phyloP scores from a whole-genome alignment of 139 green algal species.

The Chlorella sp. region DNA sequence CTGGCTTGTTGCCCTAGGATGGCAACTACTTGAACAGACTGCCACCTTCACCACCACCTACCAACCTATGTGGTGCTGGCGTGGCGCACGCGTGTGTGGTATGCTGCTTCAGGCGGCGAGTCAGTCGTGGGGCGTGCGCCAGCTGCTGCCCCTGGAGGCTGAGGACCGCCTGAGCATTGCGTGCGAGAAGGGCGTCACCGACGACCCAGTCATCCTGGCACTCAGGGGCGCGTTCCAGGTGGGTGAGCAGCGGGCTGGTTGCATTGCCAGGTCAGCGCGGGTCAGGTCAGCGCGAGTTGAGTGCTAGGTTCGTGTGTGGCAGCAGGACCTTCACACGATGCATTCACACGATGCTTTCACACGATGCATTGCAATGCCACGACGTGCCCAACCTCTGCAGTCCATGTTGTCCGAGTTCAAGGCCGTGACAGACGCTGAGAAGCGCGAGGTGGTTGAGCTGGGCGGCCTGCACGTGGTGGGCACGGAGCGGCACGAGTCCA shows the following conservation, averaged over 20 bases:
- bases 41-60: too few relatives aligned
- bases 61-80: too few relatives aligned
- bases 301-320: too few relatives aligned
- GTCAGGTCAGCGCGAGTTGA: too few relatives aligned
- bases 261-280: too few relatives aligned
- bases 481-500: conserved; percentile 92
- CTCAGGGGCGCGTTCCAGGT: conserved; percentile 60
- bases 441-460: conserved; percentile 66
- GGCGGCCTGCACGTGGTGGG: conserved; percentile 94
- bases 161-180: conserved; percentile 89
- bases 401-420: conserved; percentile 80
- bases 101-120: background rate
- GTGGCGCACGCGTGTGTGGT: too few relatives aligned
- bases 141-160: conserved; percentile 73
- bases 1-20: too few relatives aligned
- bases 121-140: conserved; percentile 47
- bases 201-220: conserved; percentile 59
- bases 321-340: too few relatives aligned
- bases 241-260: background rate
- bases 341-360: too few relatives aligned
- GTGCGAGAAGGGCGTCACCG: conserved; percentile 84
- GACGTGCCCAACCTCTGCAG: conserved; percentile 26
- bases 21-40: too few relatives aligned
- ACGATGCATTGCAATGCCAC: background rate
- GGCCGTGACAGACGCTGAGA: conserved; percentile 79